Conservation (phyloP, 2,329 filamentous ascomycete genomes). For the Sporothrix brasiliensis region DNA sequence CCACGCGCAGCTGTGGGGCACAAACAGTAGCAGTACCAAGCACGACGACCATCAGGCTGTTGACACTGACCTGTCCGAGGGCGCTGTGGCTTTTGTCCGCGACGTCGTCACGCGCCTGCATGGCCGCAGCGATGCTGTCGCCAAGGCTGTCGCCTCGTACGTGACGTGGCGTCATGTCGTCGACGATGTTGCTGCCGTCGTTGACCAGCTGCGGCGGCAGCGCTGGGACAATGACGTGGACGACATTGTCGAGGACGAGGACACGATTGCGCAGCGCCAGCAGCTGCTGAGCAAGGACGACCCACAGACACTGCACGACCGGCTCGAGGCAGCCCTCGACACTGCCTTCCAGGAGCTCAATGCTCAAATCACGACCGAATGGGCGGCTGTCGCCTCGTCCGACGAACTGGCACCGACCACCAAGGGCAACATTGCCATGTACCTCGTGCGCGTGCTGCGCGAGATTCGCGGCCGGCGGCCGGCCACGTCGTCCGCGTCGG, state of each 20-base stretch:
- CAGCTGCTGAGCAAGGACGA: slow-evolving; percentile 68
- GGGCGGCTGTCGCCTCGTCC: slow-evolving; percentile 51
- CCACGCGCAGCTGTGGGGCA: slow-evolving; percentile 65
- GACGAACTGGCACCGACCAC: slow-evolving; percentile 48
- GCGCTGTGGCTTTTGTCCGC: slow-evolving; percentile 69
- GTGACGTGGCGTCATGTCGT: slow-evolving; percentile 73
- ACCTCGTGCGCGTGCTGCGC: slow-evolving; percentile 72
- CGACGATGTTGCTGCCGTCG: slow-evolving; percentile 64
- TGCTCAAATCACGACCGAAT: slow-evolving; percentile 55
- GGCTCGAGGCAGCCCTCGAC: slow-evolving; percentile 42
- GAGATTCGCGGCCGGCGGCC: slow-evolving; percentile 72
- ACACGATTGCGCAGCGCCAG: slow-evolving; percentile 67
- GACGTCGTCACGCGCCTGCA: slow-evolving; percentile 70
- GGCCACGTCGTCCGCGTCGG: slow-evolving; percentile 42
- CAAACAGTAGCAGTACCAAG: background rate
- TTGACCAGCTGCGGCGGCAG: slow-evolving; percentile 67
- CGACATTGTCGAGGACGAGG: slow-evolving; percentile 74
- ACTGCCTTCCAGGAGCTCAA: slow-evolving; percentile 54
- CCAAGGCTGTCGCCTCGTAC: slow-evolving; percentile 64
- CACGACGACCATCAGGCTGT: slow-evolving; percentile 43
- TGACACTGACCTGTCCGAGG: slow-evolving; percentile 65
- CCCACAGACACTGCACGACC: slow-evolving; percentile 44
- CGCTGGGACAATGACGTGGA: slow-evolving; percentile 77
- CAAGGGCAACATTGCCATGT: slow-evolving; percentile 61
- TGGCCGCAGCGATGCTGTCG: slow-evolving; percentile 70